Conservation (phyloP, 768 basidiomycete species). For the Lentinula boryana region DNA sequence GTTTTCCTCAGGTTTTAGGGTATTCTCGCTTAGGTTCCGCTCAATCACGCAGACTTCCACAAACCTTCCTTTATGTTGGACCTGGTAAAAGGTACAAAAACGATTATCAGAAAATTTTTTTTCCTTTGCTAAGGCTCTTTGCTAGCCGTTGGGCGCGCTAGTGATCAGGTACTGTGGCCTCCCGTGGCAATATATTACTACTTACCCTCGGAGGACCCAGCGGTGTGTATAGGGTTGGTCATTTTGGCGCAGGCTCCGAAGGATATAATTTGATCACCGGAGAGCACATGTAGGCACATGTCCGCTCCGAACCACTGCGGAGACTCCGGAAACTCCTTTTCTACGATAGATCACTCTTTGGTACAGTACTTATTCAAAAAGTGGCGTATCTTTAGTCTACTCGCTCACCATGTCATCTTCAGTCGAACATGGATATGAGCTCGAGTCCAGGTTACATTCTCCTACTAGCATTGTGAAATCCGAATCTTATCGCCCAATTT, state of each 20-base stretch:
- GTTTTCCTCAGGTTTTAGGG: too few species aligned
- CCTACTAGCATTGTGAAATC: background rate
- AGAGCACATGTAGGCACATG: background rate
- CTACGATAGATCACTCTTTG: background rate
- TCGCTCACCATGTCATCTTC: background rate
- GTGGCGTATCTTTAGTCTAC: background rate
- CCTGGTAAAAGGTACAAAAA: too few species aligned
- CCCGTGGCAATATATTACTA: background rate
- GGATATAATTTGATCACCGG: background rate
- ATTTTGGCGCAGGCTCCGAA: background rate
- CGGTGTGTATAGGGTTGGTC: background rate
- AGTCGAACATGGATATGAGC: background rate
- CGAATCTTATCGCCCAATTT: background rate
- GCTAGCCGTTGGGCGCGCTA: too few species aligned
- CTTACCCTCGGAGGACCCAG: background rate
- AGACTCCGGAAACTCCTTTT: background rate
- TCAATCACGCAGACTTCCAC: too few species aligned
- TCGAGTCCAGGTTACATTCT: background rate
- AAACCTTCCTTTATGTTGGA: too few species aligned
- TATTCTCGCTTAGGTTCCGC: too few species aligned
- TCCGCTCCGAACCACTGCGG: background rate
- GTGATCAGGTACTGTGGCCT: too few species aligned
- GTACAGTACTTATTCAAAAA: background rate
- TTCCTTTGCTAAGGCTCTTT: too few species aligned
- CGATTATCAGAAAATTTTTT: too few species aligned